Base-by-base conservation (phyloP, 495 filamentous ascomycete species). In the Zalerion maritima region DNA sequence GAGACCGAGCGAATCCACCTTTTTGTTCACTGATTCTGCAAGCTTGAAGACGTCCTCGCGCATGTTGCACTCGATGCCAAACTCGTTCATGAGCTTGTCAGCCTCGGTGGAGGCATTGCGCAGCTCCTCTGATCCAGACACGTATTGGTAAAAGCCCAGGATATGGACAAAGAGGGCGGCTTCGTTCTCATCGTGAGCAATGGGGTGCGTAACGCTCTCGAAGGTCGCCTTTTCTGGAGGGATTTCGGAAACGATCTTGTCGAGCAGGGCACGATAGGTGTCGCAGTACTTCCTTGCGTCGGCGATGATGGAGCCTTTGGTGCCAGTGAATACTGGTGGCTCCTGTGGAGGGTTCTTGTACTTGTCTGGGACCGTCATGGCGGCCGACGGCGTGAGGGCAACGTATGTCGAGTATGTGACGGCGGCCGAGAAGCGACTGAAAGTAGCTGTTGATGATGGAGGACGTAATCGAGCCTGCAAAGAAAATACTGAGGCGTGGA, bases 281-380 rank as follows among this genome's bases (percentile, higher is more conserved):
- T 76, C 67, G 36, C 85, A 81, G 26, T 93, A 52, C 20, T 60
- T 57, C 50, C 87, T 73, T 20, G 86, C 77, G 43, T 86, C 84
- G 32, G 68, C 62, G 13, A 91, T 54, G 31, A 97, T 60, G 24
- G 73, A 76, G 32, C 74, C 58, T 12, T 78, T 71, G 25, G 84
- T 94, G 28, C 81, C 81, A 0, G 72, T 85, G 58, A 94, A 94
- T 23, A 73, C 60, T 11, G 87, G 83, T 21, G 89, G 86, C 13
- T 74, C 61, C 51, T 94, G 85, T 12, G 85, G 84, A 29, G 85
- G 84, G 36, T 67, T 76, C 45, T 66, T 57, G 45, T 69, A 75
- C 47, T 62, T 61, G 36, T 52, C 50, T 38, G 48, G 45, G 36
- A 26, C 39, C 38, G 38, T 26, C 39, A 7, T 35, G 11, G 38